Base-by-base conservation (phyloP, 345 rosid species). In the Gynandropsis gynandra region DNA sequence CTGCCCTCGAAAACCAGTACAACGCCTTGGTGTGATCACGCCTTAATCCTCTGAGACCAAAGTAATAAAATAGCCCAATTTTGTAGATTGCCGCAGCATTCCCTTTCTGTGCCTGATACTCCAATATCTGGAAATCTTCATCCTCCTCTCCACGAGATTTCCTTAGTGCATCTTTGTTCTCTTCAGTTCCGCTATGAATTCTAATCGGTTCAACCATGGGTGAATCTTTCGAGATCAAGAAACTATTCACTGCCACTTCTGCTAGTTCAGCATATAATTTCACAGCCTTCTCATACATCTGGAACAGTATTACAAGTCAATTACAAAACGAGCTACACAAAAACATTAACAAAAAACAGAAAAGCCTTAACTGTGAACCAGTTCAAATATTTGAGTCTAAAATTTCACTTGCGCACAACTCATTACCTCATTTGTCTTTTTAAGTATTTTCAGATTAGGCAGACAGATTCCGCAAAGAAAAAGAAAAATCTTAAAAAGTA, bases 51-150 rank as follows among this genome's bases (percentile, higher is more conserved):
- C 95, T 80, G 80, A 86, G 62, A 6, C 95, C 92, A 52, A 86
- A 86, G 64, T 82, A 86, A 60, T 86, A 77, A 68, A 86, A 82
- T 14, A 76, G 66, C 11, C 95, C 95, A 16, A 82, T 72, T 56
- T 70, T 86, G 71, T 80, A 75, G 90, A 86, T 82, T 1, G 90
- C 90, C 7, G 20, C 75, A 19, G 83, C 78, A 78, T 80, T 86
- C 33, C 92, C 95, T 66, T 82, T 86, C 70, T 78, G 90, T 5
- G 95, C 95, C 74, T 86, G 95, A 60, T 82, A 82, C 52, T 82
- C 95, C 71, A 78, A 70, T 37, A 82, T 80, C 79, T 86, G 95
- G 40, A 82, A 86, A 62, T 81, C 95, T 56, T 86, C 95, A 38
- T 86, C 92, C 10, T 86, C 85, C 67, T 86, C 95, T 4, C 95